Percentiles rank a stretch among this genome's conserved stretches.
Conservation (phyloP, 2,329 filamentous ascomycete species). For the Aspergillus pseudotamarii region DNA sequence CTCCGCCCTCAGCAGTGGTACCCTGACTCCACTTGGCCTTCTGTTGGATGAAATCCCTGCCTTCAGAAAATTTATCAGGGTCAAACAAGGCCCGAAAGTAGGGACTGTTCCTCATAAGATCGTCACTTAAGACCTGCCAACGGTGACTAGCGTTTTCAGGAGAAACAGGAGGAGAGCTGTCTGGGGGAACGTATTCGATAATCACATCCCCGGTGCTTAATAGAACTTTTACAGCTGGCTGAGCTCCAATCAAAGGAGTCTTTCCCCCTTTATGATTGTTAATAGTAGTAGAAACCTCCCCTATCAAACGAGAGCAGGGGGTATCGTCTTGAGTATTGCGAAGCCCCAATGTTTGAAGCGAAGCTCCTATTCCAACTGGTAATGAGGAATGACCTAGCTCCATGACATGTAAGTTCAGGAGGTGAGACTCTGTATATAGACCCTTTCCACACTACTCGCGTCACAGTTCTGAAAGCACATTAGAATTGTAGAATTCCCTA, state of each 20-base stretch:
- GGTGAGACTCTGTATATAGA: background rate
- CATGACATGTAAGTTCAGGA: conserved; percentile 18
- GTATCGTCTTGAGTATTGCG: background rate
- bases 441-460: background rate
- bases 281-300: background rate
- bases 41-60: conserved; percentile 35
- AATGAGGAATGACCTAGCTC: conserved; percentile 28
- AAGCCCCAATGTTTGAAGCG: conserved; percentile 10
- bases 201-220: conserved; percentile 38
- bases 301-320: background rate
- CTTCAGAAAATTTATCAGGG: conserved; percentile 46
- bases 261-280: background rate
- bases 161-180: conserved; percentile 7
- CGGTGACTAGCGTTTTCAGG: conserved; percentile 15
- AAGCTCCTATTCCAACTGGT: conserved; percentile 12
- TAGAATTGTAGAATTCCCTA: background rate
- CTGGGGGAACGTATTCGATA: conserved; percentile 33
- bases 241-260: background rate
- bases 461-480: background rate
- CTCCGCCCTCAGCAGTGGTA: background rate
- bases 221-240: conserved; percentile 24
- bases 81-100: conserved; percentile 47
- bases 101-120: conserved; percentile 36
- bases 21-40: conserved; percentile 17
- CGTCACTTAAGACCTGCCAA: conserved; percentile 39